Percentiles rank a stretch among this genome's conserved stretches.
phyloP scores from a whole-genome alignment of 139 green algal genomes.

The Monoraphidium neglectum region DNA sequence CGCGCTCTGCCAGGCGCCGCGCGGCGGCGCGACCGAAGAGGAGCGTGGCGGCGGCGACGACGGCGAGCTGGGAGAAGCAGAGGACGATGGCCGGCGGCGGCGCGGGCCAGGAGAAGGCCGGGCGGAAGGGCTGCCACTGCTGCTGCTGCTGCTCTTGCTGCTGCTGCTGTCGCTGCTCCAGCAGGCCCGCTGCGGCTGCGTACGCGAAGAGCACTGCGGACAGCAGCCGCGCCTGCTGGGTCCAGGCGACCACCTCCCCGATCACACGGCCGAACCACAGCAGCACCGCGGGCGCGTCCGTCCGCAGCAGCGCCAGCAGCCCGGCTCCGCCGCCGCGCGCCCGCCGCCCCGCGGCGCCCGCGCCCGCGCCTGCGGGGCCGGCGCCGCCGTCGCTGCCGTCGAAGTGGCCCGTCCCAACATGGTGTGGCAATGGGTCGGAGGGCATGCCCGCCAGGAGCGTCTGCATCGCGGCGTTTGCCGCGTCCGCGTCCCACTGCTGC shows the following conservation, averaged over 20 bases:
- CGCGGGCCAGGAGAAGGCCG: background rate
- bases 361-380: too few relatives aligned
- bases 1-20: background rate
- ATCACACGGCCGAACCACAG: slow-evolving; percentile 7
- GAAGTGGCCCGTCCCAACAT: too few relatives aligned
- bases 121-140: too few relatives aligned
- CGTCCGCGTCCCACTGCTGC: too few relatives aligned
- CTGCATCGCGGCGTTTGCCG: too few relatives aligned
- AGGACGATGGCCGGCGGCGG: slow-evolving; percentile 1
- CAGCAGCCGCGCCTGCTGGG: slow-evolving; percentile 16
- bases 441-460: too few relatives aligned
- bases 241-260: slow-evolving; percentile 6
- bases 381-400: too few relatives aligned
- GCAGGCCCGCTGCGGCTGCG: background rate
- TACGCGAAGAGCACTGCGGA: slow-evolving; percentile 23
- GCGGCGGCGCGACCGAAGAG: slow-evolving; percentile 1
- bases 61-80: background rate
- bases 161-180: too few relatives aligned
- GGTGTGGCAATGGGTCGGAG: too few relatives aligned
- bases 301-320: background rate
- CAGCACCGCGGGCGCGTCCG: background rate
- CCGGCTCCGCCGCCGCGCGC: too few relatives aligned
- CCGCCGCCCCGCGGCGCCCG: too few relatives aligned
- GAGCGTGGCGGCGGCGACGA: slow-evolving; percentile 1
- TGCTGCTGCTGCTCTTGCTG: too few relatives aligned